Conservation (phyloP, 768 basidiomycete genomes). For the Lentinus brumalis region DNA sequence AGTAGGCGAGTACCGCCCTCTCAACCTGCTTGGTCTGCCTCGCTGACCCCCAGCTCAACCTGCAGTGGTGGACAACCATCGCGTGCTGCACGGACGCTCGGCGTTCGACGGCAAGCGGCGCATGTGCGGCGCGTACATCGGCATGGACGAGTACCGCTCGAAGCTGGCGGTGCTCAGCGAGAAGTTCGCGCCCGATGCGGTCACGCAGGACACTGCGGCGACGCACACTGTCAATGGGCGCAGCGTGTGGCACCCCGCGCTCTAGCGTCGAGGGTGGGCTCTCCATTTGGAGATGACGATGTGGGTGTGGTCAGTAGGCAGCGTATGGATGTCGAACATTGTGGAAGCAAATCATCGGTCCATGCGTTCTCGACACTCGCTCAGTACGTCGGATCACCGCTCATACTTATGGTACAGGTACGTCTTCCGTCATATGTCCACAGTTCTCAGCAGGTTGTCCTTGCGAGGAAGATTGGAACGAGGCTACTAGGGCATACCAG, state of each 20-base stretch:
- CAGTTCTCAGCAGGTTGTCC: no score
- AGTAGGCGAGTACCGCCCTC: constrained; percentile 55
- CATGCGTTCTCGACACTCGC: no score
- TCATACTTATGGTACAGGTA: no score
- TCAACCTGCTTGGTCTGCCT: background rate
- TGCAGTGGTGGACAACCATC: constrained; percentile 89
- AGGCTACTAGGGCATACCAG: no score
- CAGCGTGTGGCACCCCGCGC: constrained; percentile 58
- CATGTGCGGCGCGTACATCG: constrained; percentile 96
- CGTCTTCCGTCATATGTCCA: no score
- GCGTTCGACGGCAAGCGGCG: constrained; percentile 84
- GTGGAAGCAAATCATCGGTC: no score
- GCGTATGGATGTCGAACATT: no score
- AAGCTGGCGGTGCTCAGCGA: constrained; percentile 70
- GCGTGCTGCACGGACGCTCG: constrained; percentile 93
- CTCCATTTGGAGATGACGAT: no score
- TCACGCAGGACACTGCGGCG: constrained; percentile 24
- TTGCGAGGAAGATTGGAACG: no score
- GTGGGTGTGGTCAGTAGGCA: no score
- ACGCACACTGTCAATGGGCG: constrained; percentile 40
- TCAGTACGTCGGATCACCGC: no score
- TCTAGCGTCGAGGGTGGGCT: constrained; percentile 33
- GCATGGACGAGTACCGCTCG: constrained; percentile 86
- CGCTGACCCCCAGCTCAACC: background rate
- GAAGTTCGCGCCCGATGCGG: constrained; percentile 46